Conservation (phyloP, 129 eudicot species). For the Daucus carota region DH1_v3.0 NC_030388.2:31343501-31344000, state of each 20-base stretch:
- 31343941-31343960: slow-evolving; percentile 65
- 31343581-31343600: background rate
- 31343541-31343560: too few species aligned
- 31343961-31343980: slow-evolving; percentile 58
- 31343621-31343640: background rate
- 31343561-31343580: background rate
- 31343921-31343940: slow-evolving; percentile 52
- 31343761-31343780: slow-evolving; percentile 29
- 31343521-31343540: too few species aligned
- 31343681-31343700: background rate
- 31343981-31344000: slow-evolving; percentile 32
- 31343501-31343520: too few species aligned
- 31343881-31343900: background rate
- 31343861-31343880: background rate
- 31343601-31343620: background rate
- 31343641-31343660: background rate
- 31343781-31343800: slow-evolving; percentile 57
- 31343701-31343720: background rate
- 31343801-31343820: slow-evolving; percentile 52
- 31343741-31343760: background rate
- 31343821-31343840: slow-evolving; percentile 32
- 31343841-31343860: background rate
- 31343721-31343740: background rate
- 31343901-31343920: slow-evolving; percentile 27
- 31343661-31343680: background rate